A percentile compares a stretch with the other conserved stretches of the same genome.
These are phyloP conservation scores for Teratosphaeria zuluensis DNA, from an alignment of 2,329 filamentous ascomycete species.

Conservation along the genomic window DNA sequence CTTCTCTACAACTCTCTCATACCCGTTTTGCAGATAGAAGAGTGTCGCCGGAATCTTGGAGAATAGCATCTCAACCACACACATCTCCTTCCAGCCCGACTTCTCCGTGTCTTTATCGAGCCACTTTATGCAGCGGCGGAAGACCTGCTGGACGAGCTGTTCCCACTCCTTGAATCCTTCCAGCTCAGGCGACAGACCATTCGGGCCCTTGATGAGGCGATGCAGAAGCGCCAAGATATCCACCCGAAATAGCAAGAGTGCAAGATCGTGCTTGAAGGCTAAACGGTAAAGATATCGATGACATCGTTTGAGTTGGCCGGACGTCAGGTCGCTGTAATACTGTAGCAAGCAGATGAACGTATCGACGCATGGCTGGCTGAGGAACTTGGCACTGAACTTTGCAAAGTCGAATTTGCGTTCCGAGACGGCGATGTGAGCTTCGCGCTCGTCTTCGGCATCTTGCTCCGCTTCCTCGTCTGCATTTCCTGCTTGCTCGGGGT, in stretches of 20 bases:
- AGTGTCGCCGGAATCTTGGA: constrained; percentile 78
- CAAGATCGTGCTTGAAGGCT: constrained; percentile 89
- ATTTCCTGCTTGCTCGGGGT: constrained; percentile 21
- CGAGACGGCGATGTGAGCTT: constrained; percentile 59
- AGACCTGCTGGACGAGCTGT: constrained; percentile 73
- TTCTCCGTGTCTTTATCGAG: constrained; percentile 34
- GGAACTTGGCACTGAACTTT: constrained; percentile 70
- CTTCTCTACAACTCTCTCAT: constrained; percentile 65
- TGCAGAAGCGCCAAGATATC: constrained; percentile 85
- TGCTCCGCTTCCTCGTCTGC: constrained; percentile 47
- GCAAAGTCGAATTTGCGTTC: constrained; percentile 94
- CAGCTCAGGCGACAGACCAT: constrained; percentile 58
- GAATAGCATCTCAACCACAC: constrained; percentile 87
- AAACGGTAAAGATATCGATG: constrained; percentile 92
- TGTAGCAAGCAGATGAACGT: constrained; percentile 74
- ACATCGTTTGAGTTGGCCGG: constrained; percentile 75
- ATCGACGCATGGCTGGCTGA: constrained; percentile 75
- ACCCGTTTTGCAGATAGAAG: constrained; percentile 83
- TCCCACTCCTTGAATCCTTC: constrained; percentile 79
- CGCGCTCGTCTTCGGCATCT: constrained; percentile 58
- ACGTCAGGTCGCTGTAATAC: constrained; percentile 71
- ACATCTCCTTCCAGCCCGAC: constrained; percentile 64
- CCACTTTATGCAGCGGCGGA: constrained; percentile 73
- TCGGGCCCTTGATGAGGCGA: constrained; percentile 82
- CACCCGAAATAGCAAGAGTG: constrained; percentile 77